These are phyloP conservation scores for Trichophyton mentagrophytes DNA, from an alignment of 2,329 filamentous ascomycete species.

Conservation along the genomic window DNA sequence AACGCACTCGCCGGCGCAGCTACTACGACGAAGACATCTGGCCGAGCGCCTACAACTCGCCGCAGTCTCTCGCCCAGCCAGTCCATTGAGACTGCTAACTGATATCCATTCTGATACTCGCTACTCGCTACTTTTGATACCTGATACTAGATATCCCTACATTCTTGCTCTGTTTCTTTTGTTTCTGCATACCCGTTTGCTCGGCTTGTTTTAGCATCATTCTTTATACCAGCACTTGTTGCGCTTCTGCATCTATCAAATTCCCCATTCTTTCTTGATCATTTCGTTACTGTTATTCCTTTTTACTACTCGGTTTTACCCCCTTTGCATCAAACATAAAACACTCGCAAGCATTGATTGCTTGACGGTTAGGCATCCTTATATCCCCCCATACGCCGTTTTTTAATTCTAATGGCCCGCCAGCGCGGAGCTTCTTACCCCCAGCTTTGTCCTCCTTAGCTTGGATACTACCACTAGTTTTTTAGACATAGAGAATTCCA, in stretches of 20 bases:
- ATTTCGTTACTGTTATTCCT: not conserved
- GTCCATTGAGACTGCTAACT: not conserved
- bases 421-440: not conserved
- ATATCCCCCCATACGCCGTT: not conserved
- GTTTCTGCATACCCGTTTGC: not conserved
- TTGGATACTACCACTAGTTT: not conserved
- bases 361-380: not conserved
- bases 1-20: slow-evolving; percentile 7
- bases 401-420: not conserved
- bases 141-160: not conserved
- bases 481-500: not conserved
- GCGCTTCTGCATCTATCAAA: not conserved
- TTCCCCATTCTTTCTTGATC: not conserved
- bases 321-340: not conserved
- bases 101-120: too few species aligned
- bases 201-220: not conserved
- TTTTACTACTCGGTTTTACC: not conserved
- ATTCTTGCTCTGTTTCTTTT: not conserved
- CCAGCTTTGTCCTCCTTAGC: not conserved
- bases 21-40: slow-evolving; percentile 12
- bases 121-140: not conserved
- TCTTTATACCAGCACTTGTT: not conserved
- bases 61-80: not conserved
- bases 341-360: not conserved
- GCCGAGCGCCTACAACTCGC: not conserved